Base-by-base conservation (phyloP, 108 stramenopile species). In the Bacterosira constricta region DNA sequence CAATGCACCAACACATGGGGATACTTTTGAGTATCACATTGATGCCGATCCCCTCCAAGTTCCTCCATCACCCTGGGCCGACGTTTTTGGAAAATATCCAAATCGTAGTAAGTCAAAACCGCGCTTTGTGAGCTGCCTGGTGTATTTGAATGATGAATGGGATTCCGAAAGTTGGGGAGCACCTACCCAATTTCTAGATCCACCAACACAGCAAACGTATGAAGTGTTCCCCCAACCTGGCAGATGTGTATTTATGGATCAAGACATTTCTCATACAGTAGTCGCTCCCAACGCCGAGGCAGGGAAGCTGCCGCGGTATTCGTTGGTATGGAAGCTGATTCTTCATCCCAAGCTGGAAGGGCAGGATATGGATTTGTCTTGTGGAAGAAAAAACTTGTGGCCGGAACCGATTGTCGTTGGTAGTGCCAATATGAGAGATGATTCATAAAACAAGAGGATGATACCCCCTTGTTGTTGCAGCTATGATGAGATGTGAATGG, bases 71-170 rank as follows among this genome's bases (percentile, higher is more conserved):
- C 87, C 87, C 10, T 91, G 84, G 81, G 75, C 84, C 4, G 90
- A 91, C 60, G 79, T 86, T 4, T 88, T 80, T 83, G 90, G 90
- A 4, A 63, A 78, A 46, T 88, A 88, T 61, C 81, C 84, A 7
- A 91, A 91, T 66, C 72, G 90, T 13, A 37, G 50, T 36, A 36
- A 29, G 25, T 86, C 84, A 12, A 90, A 87, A 59, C 90, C 90
- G 23, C 73, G 90, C 6, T 91, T 88, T 59, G 66, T 91, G 50
- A 87, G 86, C 58, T 86, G 85, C 57, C 51, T 91, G 31, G 36
- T 91, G 38, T 91, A 91, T 57, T 70, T 88, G 45, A 86, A 85
- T 61, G 82, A 83, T 8, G 82, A 81, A n/a, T 91, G 90, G 90
- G 54, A 86, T 12, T 42, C 20, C 23, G 77, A 79, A 2, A 53